Evolutionary conservation across 345 rosid genomes (phyloP), one percentile per base, ranked within the genome.

Genomic region (Luvunga scandens): DNA sequence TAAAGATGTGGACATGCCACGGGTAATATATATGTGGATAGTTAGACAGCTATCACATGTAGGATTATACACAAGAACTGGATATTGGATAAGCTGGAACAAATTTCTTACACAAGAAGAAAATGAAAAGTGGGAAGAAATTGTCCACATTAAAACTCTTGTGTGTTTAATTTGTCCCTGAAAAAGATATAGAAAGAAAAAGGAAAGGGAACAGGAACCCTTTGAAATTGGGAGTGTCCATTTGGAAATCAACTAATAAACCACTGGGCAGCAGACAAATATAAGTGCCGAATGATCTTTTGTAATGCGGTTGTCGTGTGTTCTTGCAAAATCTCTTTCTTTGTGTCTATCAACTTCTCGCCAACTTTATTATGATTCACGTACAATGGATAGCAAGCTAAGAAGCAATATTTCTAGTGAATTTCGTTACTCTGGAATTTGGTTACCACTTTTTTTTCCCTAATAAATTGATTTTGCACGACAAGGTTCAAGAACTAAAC

Each of bases 71-170:
- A 24, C 66, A 57, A 59, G 53, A 19, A 18, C 8, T 33, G 9
- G 24, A 50, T 3, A 5, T 39, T 61, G 81, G 81, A 78, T 77
- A 77, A 77, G 77, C 34, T 34, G 28, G 71, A 69, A 80, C 31
- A 12, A 68, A 34, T 69, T 71, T 27, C 55, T n/a, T 56, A 21
- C 39, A 14, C 61, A 33, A 60, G 33, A 30, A 42, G 83, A 33
- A 66, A 76, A 31, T 12, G 64, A 33, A 50, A 48, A 64, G 63
- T 25, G 71, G 30, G 67, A 42, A 19, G 25, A 13, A 53, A 53
- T 31, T 27, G 34, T 14, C 66, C 16, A 28, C 30, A 39, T 68
- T 36, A 38, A 67, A 67, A 34, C 21, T 22, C 4, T 1, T 16
- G 56, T 16, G 56, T 16, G 19, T 50, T 16, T 50, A 16, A 1